A percentile compares a stretch with the other conserved stretches of the same genome.
These are phyloP conservation scores for Marsdenia floribunda DNA, from an alignment of 257 asterid genomes.

Conservation along the genomic window DNA sequence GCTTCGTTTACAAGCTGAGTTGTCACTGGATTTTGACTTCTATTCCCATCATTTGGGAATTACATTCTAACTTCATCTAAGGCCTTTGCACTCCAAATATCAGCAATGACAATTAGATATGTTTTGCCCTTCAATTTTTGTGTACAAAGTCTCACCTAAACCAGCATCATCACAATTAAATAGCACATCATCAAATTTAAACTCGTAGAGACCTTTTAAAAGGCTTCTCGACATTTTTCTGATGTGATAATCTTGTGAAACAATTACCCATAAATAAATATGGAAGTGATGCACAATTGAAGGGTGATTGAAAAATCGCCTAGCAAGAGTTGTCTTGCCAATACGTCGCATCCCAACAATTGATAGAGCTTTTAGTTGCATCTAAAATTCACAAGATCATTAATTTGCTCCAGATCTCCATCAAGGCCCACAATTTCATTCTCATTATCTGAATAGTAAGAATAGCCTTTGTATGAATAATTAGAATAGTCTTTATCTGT, in stretches of 20 bases:
- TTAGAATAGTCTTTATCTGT: no score
- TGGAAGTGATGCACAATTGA: conserved; percentile 1
- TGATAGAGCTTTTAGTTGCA: not conserved
- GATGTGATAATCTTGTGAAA: not conserved
- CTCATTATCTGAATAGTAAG: not conserved
- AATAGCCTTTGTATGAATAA: no score
- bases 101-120: conserved; percentile 14
- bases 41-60: not conserved
- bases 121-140: not conserved
- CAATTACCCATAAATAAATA: not conserved
- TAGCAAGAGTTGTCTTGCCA: conserved; percentile 6
- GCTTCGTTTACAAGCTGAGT: not conserved
- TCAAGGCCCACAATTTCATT: not conserved
- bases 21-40: conserved; percentile 16
- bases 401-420: not conserved
- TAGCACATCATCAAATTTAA: no score
- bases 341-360: conserved; percentile 3
- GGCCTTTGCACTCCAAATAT: conserved; percentile 6
- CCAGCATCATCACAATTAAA: not conserved
- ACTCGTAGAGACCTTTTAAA: not conserved
- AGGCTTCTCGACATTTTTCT: not conserved
- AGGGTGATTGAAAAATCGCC: not conserved
- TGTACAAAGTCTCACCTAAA: not conserved
- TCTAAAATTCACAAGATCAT: not conserved
- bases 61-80: not conserved